Conservation (phyloP, 768 basidiomycete species). For the Termitomyces sp. region DNA sequence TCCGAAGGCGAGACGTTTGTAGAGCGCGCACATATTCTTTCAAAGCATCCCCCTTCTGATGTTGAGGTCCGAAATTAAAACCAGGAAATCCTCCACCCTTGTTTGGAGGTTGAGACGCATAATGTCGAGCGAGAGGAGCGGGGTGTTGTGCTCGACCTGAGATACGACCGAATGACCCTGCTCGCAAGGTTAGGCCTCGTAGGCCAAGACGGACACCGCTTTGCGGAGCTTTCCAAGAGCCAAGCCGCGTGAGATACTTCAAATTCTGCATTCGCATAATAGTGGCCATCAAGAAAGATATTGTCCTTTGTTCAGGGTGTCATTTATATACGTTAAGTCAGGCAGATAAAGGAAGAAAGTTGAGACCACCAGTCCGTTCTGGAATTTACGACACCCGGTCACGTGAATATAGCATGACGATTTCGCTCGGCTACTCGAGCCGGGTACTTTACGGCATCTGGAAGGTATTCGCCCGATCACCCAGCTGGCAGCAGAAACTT, state of each 20-base stretch:
- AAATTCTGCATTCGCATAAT: conserved; percentile 4
- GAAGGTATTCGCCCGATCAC: no score
- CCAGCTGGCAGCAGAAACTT: neutral
- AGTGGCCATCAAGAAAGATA: neutral
- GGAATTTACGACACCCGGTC: conserved; percentile 1
- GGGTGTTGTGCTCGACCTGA: neutral
- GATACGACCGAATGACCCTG: conserved; percentile 3
- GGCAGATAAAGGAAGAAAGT: neutral
- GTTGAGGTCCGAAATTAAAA: conserved; percentile 52
- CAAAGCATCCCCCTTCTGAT: conserved; percentile 78
- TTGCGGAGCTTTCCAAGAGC: neutral
- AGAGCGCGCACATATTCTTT: conserved; percentile 57
- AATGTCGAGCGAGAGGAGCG: conserved; percentile 23
- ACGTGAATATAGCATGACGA: neutral
- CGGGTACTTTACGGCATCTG: no score
- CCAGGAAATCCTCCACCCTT: conserved; percentile 46
- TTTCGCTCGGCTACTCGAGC: neutral
- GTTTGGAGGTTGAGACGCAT: conserved; percentile 39
- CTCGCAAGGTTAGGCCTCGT: conserved; percentile 3
- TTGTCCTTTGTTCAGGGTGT: neutral
- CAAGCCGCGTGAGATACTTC: neutral
- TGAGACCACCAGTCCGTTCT: neutral
- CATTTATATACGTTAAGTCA: conserved; percentile 1
- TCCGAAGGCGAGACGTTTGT: neutral
- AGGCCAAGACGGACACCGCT: conserved; percentile 6